Conservation (phyloP, 768 basidiomycete genomes). For the Lentinula edodes region DNA sequence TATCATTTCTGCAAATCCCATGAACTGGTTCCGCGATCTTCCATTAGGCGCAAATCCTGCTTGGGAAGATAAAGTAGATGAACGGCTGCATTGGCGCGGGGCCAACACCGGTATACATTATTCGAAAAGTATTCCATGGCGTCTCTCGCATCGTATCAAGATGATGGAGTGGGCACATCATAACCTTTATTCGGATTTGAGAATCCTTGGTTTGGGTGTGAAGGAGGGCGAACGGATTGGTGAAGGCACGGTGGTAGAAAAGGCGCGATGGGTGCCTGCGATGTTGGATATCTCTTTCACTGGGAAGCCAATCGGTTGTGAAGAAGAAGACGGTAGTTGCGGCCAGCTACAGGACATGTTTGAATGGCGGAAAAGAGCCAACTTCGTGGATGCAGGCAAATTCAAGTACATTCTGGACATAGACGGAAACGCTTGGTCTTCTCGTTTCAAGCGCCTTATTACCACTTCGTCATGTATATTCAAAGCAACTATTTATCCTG, state of each 20-base stretch:
- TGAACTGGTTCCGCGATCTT: constrained; percentile 41
- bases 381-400: constrained; percentile 40
- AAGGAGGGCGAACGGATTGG: constrained; percentile 23
- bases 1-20: constrained; percentile 44
- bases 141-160: constrained; percentile 41
- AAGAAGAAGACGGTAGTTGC: constrained; percentile 31
- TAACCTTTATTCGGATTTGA: constrained; percentile 11
- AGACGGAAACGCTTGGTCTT: constrained; percentile 65
- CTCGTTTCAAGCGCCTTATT: constrained; percentile 62
- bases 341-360: constrained; percentile 37
- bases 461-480: constrained; percentile 59
- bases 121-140: constrained; percentile 36
- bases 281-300: constrained; percentile 60
- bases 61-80: constrained; percentile 60
- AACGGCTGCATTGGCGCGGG: constrained; percentile 68
- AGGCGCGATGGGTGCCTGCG: constrained; percentile 41
- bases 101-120: constrained; percentile 63
- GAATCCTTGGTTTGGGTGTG: neutral
- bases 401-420: constrained; percentile 62
- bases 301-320: constrained; percentile 38
- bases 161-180: constrained; percentile 40
- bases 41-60: constrained; percentile 45
- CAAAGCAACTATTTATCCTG: constrained; percentile 69
- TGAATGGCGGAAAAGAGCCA: constrained; percentile 43
- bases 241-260: constrained; percentile 21